These are phyloP conservation scores for Geotrichum macrosporum DNA, from an alignment of 1,139 yeast species.

Conservation along the genomic window DNA sequence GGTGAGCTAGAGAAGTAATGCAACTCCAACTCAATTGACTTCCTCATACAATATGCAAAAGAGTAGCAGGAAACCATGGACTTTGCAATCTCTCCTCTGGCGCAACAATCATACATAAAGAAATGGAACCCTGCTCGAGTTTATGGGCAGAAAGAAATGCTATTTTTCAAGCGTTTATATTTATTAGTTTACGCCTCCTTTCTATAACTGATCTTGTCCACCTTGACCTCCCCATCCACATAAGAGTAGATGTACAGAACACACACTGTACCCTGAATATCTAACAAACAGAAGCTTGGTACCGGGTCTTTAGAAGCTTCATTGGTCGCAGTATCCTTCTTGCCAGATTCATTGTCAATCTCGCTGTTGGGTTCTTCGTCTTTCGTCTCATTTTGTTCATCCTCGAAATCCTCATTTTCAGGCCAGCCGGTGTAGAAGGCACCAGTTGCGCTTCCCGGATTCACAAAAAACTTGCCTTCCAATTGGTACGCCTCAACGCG, in stretches of 20 bases:
- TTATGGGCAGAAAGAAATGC: no score
- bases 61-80: no score
- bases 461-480: conserved; percentile 87
- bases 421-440: conserved; percentile 60
- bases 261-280: conserved; percentile 71
- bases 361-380: conserved; percentile 26
- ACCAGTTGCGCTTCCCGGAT: conserved; percentile 97
- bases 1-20: no score
- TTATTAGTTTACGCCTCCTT: conserved; percentile 38
- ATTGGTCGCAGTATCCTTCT: conserved; percentile 18
- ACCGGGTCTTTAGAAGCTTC: conserved; percentile 41
- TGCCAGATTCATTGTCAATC: conserved; percentile 19
- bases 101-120: no score
- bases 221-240: conserved; percentile 79
- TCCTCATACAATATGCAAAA: no score
- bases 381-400: conserved; percentile 22
- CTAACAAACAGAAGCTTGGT: conserved; percentile 89
- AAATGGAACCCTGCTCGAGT: no score
- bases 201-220: conserved; percentile 79
- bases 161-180: no score
- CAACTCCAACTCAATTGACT: no score
- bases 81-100: no score
- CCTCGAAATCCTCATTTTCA: conserved; percentile 38
- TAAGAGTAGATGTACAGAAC: conserved; percentile 81
- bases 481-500: conserved; percentile 88